These are phyloP conservation scores for Penicillium janthinellum DNA, from an alignment of 2,329 filamentous ascomycete species.

Conservation along the genomic window DNA sequence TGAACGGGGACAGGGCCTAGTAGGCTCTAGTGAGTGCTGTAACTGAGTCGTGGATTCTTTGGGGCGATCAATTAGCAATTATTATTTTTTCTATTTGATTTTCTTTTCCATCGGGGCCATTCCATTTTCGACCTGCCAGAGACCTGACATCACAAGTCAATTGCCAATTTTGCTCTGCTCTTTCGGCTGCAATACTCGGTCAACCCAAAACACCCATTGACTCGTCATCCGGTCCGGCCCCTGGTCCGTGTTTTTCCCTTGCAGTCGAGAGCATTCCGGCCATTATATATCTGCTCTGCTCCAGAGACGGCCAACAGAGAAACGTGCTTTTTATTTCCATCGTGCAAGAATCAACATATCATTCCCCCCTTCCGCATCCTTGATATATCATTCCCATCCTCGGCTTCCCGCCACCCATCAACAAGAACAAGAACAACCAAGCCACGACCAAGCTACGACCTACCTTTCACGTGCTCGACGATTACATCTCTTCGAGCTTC, in stretches of 20 bases:
- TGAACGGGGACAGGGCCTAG: slow-evolving; percentile 5
- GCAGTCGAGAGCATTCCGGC: background rate
- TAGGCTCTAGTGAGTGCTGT: background rate
- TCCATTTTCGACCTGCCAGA: background rate
- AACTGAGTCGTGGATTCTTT: no score
- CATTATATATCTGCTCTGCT: background rate
- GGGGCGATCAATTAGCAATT: background rate
- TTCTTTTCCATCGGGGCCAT: background rate
- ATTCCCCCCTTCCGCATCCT: background rate
- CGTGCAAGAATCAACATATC: background rate
- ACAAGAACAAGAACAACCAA: background rate
- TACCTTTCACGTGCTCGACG: slow-evolving; percentile 8
- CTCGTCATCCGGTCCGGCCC: slow-evolving; percentile 16
- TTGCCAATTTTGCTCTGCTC: background rate
- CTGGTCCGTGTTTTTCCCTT: slow-evolving; percentile 9
- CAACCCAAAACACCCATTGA: slow-evolving; percentile 3
- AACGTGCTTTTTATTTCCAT: background rate
- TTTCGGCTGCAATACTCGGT: slow-evolving; percentile 15
- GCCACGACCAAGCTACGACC: background rate
- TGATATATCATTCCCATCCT: background rate
- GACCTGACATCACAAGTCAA: slow-evolving; percentile 22
- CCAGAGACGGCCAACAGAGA: background rate
- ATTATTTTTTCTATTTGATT: background rate
- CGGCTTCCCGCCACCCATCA: background rate
- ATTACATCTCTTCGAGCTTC: no score